A percentile compares a stretch with the other conserved stretches of the same genome.
Evolutionary conservation across 768 basidiomycete genomes (phyloP).

Genomic region (Calvatia gigantea): DNA sequence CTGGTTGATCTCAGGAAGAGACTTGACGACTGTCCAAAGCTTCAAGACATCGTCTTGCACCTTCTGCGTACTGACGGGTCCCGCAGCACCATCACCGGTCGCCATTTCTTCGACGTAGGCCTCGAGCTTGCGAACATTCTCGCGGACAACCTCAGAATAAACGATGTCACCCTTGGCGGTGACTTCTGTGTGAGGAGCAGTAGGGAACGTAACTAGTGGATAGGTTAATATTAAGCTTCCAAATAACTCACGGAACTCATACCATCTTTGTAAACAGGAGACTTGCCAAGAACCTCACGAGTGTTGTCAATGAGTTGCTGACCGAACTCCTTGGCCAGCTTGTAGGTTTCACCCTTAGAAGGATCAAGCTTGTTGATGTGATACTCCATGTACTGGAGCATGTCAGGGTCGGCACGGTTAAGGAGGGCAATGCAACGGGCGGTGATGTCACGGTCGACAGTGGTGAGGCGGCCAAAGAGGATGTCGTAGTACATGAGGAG

Average conservation of each 20-base stretch:
- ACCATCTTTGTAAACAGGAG: slow-evolving; percentile 97
- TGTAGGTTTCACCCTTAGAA: slow-evolving; percentile 84
- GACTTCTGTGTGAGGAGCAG: slow-evolving; percentile 93
- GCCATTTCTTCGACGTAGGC: slow-evolving; percentile 99
- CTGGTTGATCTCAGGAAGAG: slow-evolving; percentile 94
- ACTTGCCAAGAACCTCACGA: slow-evolving; percentile 71
- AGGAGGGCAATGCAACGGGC: slow-evolving; percentile 96
- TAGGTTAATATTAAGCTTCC: slow-evolving; percentile 11
- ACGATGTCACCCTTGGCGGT: slow-evolving; percentile 92
- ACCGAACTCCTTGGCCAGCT: slow-evolving; percentile 95
- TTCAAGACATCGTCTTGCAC: slow-evolving; percentile 96
- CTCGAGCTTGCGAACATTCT: slow-evolving; percentile 95
- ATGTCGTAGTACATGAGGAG: slow-evolving; percentile 98
- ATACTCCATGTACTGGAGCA: slow-evolving; percentile 94
- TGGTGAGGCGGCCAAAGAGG: slow-evolving; percentile 91
- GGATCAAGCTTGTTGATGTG: slow-evolving; percentile 83
- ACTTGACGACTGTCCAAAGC: slow-evolving; percentile 96
- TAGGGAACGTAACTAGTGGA: slow-evolving; percentile 88
- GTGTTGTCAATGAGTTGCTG: slow-evolving; percentile 95
- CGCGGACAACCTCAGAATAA: slow-evolving; percentile 91
- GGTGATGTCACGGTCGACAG: slow-evolving; percentile 94
- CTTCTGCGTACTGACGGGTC: slow-evolving; percentile 90
- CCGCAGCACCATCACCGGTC: slow-evolving; percentile 82
- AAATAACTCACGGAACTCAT: slow-evolving; percentile 24
- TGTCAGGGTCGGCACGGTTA: slow-evolving; percentile 93